phyloP scores from a whole-genome alignment of 2,329 filamentous ascomycete genomes.

The Sclerotinia nivalis region DNA sequence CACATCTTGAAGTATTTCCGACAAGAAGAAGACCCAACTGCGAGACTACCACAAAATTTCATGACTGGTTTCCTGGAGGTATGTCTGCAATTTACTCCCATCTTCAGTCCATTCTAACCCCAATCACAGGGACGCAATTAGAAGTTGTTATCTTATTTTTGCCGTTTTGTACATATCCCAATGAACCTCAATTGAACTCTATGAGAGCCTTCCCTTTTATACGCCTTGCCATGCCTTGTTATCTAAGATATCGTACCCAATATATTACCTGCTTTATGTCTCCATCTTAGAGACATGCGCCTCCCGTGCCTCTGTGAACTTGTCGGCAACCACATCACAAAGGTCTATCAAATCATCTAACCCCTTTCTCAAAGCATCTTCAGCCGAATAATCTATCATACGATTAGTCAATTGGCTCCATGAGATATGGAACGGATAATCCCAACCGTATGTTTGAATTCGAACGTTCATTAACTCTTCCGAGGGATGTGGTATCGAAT shows the following conservation, averaged over 20 bases:
- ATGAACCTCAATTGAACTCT: conserved; percentile 35
- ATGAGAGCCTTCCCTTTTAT: conserved; percentile 27
- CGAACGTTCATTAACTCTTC: conserved; percentile 96
- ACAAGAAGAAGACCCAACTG: conserved; percentile 75
- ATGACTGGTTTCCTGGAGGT: conserved; percentile 93
- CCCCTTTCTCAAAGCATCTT: conserved; percentile 87
- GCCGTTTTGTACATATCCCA: conserved; percentile 42
- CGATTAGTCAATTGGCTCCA: conserved; percentile 26
- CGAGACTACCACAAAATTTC: conserved; percentile 81
- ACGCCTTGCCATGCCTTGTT: conserved; percentile 38
- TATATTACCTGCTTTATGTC: conserved; percentile 17
- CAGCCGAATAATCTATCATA: conserved; percentile 70
- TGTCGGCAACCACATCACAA: conserved; percentile 90
- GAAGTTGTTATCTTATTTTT: conserved; percentile 30
- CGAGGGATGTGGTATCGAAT: conserved; percentile 95
- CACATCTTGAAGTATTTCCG: conserved; percentile 98
- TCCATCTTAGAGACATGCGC: conserved; percentile 40
- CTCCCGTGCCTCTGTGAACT: conserved; percentile 72
- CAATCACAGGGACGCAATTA: conserved; percentile 39
- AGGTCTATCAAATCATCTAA: conserved; percentile 85
- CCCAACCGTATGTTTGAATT: conserved; percentile 92
- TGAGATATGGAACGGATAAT: not conserved
- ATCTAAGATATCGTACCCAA: conserved; percentile 13
- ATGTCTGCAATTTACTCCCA: conserved; percentile 62
- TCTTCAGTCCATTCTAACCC: conserved; percentile 67